Base-by-base conservation (phyloP, 306 rosid genomes). In the Cercis canadensis region DNA sequence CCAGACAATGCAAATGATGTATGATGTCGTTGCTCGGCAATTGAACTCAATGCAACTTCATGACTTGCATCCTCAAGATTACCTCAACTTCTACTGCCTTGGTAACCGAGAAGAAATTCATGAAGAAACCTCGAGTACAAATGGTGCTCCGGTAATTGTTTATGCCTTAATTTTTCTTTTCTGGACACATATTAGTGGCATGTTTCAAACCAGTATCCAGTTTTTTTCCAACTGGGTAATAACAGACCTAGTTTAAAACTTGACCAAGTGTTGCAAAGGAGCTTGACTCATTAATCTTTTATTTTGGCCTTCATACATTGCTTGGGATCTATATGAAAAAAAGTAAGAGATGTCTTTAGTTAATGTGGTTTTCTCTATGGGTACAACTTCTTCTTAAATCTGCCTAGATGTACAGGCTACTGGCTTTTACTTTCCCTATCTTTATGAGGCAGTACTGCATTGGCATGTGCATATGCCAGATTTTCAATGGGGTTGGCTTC, bases 21-120 rank as follows among this genome's bases (percentile, higher is more conserved):
- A 91, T 78, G 69, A 60, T 43, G 54, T 85, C 29, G 84, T 94
- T 57, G 96, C 88, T 57, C 51, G 57, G 72, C 97, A 74, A 71
- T 81, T 94, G 66, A 89, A 83, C 70, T 56, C 83, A 13, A 72
- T 19, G 79, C 75, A 85, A 62, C 84, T 75, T 62, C 55, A 32
- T 32, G 80, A 73, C 46, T 53, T 62, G 19, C 77, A 73, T 72
- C 96, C 96, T 53, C 90, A 62, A 77, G 92, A 91, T 75, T 94
- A 84, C 83, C 96, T 94, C 64, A 94, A 92, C 70, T 94, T 94
- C 78, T 91, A 86, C 80, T 91, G 99, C 86, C 99, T 94, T 71
- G 99, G 99, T 34, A 91, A 94, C 19, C 90, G 92, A 52, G 99
- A 94, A 81, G 52, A 62, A n/a, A 5, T 57, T 47, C 14, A 65